phyloP scores from a whole-genome alignment of 331 rosid species.

The Ulmus americana region DNA sequence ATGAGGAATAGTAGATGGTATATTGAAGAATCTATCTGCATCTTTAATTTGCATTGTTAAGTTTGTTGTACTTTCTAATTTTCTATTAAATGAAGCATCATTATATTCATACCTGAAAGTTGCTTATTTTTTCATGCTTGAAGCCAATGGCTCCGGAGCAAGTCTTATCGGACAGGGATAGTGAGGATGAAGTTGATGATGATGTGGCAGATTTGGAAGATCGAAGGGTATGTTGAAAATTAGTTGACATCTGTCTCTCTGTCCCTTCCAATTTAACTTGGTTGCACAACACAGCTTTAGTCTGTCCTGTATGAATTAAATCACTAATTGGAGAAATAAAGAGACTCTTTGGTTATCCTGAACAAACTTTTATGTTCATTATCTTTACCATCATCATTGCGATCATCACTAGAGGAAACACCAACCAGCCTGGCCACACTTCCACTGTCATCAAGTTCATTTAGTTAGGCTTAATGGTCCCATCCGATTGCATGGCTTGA shows the following conservation, averaged over 20 bases:
- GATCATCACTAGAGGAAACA: neutral
- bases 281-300: slow-evolving; percentile 12
- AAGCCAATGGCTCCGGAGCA: slow-evolving; percentile 75
- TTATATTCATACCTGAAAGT: slow-evolving; percentile 12
- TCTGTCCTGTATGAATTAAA: neutral
- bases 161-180: slow-evolving; percentile 77
- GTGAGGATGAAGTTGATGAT: slow-evolving; percentile 89
- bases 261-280: neutral
- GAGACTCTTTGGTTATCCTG: too few species aligned
- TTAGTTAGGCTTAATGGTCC: neutral
- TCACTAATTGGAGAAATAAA: too few species aligned
- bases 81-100: neutral
- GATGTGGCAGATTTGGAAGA: slow-evolving; percentile 87
- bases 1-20: neutral
- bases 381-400: neutral
- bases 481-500: neutral
- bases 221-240: slow-evolving; percentile 54
- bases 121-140: slow-evolving; percentile 28
- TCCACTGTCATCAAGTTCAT: neutral
- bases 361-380: too few species aligned
- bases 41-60: neutral
- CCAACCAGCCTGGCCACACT: too few species aligned
- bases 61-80: neutral
- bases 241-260: slow-evolving; percentile 2
- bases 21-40: neutral